Evolutionary conservation across 768 basidiomycete genomes (phyloP).

Genomic region (Amyloporia xantha): DNA sequence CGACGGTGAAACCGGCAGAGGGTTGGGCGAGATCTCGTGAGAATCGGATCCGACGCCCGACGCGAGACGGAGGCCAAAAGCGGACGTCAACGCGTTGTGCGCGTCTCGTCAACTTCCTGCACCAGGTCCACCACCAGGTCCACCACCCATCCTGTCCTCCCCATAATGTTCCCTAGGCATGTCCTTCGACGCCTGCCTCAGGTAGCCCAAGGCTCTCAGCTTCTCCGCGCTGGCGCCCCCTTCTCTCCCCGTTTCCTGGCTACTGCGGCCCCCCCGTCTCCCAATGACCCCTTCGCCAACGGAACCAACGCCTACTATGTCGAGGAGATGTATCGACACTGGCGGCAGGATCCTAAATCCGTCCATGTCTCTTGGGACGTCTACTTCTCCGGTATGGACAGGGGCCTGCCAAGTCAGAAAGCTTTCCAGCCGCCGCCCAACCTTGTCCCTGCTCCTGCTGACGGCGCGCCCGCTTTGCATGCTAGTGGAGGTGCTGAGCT

Average conservation of each 20-base stretch:
- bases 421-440: slow-evolving; percentile 84
- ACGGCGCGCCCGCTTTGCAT: slow-evolving; percentile 16
- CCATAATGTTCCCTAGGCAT: slow-evolving; percentile 32
- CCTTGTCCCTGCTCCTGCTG: slow-evolving; percentile 58
- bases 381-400: slow-evolving; percentile 92
- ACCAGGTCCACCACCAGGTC: too few relatives aligned
- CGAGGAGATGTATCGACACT: slow-evolving; percentile 93
- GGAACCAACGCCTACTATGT: slow-evolving; percentile 95
- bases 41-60: slow-evolving; percentile 4
- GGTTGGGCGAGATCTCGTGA: neutral
- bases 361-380: slow-evolving; percentile 93
- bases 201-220: slow-evolving; percentile 18
- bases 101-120: too few relatives aligned
- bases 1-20: neutral
- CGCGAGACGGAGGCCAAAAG: neutral
- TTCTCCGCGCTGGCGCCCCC: slow-evolving; percentile 15
- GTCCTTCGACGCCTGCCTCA: slow-evolving; percentile 29
- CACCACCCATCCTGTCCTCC: slow-evolving; percentile 1
- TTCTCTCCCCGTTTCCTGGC: slow-evolving; percentile 34
- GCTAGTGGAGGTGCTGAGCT: slow-evolving; percentile 60
- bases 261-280: slow-evolving; percentile 51
- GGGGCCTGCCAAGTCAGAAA: slow-evolving; percentile 68
- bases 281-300: slow-evolving; percentile 85
- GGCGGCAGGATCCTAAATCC: slow-evolving; percentile 83
- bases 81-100: neutral